phyloP scores from a whole-genome alignment of 2,329 filamentous ascomycete species.

The Ascocoryne sarcoides region DNA sequence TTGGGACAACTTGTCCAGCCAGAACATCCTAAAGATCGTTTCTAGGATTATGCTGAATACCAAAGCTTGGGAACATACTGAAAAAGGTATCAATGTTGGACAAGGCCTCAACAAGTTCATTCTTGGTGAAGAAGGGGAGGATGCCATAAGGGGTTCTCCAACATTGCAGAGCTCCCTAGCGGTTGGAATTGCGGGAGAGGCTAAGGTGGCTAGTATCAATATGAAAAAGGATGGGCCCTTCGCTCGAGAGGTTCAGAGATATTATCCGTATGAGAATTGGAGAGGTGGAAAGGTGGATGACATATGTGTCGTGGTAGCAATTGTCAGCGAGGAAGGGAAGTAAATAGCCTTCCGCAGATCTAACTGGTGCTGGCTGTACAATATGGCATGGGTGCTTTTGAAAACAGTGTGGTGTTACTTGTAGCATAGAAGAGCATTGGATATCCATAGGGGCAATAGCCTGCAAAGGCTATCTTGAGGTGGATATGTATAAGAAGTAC shows the following conservation, averaged over 20 bases:
- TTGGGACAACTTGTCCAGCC: constrained; percentile 89
- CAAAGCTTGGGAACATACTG: constrained; percentile 64
- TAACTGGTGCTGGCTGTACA: too few species aligned
- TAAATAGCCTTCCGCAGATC: constrained; percentile 5
- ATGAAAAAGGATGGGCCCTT: constrained; percentile 82
- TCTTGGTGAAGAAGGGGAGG: constrained; percentile 35
- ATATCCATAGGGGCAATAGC: too few species aligned
- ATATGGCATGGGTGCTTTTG: background rate
- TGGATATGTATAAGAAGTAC: too few species aligned
- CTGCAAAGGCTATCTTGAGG: too few species aligned
- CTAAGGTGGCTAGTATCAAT: constrained; percentile 78
- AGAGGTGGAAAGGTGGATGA: constrained; percentile 92
- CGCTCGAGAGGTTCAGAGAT: constrained; percentile 84
- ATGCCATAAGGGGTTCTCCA: constrained; percentile 32
- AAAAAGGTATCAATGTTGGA: constrained; percentile 54
- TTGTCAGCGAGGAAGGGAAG: constrained; percentile 58
- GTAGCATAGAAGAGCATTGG: too few species aligned
- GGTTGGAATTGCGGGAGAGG: constrained; percentile 67
- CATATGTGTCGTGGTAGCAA: constrained; percentile 75
- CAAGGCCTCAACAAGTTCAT: constrained; percentile 49
- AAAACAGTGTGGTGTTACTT: constrained; percentile 1
- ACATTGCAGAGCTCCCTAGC: constrained; percentile 69
- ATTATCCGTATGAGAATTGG: constrained; percentile 80
- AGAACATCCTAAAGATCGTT: constrained; percentile 76
- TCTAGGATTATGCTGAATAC: constrained; percentile 65